phyloP scores from a whole-genome alignment of 768 basidiomycete species.

The Asterophora lycoperdoides region DNA sequence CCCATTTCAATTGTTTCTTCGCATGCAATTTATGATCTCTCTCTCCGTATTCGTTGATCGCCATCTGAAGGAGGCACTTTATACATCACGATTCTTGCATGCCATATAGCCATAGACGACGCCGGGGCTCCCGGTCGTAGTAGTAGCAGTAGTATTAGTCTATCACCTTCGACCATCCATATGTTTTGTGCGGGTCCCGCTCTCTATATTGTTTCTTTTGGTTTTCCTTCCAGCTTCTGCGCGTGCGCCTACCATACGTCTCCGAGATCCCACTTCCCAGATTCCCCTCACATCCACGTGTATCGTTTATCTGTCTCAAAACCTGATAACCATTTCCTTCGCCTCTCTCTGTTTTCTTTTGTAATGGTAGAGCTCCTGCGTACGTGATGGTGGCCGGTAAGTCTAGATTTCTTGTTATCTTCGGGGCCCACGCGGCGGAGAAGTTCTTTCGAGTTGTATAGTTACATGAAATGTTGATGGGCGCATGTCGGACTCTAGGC shows the following conservation, averaged over 20 bases:
- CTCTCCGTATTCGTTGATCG: slow-evolving; percentile 32
- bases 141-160: slow-evolving; percentile 13
- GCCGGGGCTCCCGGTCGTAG: slow-evolving; percentile 12
- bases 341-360: too few relatives aligned
- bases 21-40: slow-evolving; percentile 49
- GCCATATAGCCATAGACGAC: slow-evolving; percentile 55
- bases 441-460: too few relatives aligned
- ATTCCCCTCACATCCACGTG: background rate
- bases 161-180: slow-evolving; percentile 5
- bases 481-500: too few relatives aligned
- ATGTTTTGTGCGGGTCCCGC: too few relatives aligned
- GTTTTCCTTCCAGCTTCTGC: background rate
- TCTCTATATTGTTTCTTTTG: slow-evolving; percentile 7
- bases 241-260: slow-evolving; percentile 1
- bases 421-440: too few relatives aligned
- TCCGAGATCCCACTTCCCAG: slow-evolving; percentile 4
- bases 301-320: slow-evolving; percentile 18
- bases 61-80: slow-evolving; percentile 74
- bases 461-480: too few relatives aligned
- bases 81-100: slow-evolving; percentile 49
- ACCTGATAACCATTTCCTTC: slow-evolving; percentile 13
- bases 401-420: too few relatives aligned
- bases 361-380: too few relatives aligned
- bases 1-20: slow-evolving; percentile 21
- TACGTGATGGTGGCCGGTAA: too few relatives aligned